A percentile compares a stretch with the other conserved stretches of the same genome.
phyloP scores from a whole-genome alignment of 306 rosid genomes.

The Prunus mira region DNA sequence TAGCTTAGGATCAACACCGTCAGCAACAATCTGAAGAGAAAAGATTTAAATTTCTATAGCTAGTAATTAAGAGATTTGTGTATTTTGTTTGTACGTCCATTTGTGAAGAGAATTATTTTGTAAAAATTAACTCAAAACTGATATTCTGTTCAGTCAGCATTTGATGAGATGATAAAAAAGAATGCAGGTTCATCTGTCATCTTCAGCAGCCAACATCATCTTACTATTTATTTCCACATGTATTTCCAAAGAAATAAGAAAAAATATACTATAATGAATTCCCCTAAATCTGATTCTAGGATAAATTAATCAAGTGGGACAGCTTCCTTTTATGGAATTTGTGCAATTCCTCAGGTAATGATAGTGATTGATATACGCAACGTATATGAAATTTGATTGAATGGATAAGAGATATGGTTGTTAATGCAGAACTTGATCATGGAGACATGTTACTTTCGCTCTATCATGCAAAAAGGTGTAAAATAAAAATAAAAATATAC shows the following conservation, averaged over 20 bases:
- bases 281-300: not conserved
- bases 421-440: slow-evolving; percentile 4
- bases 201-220: not conserved
- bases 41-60: not conserved
- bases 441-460: not conserved
- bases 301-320: not conserved
- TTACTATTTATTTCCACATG: not conserved
- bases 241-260: not conserved
- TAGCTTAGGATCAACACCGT: slow-evolving; percentile 57
- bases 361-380: not conserved
- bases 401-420: not conserved
- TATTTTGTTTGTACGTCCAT: not conserved
- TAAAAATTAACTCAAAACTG: not conserved
- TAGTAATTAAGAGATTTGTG: not conserved
- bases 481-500: not conserved
- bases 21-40: slow-evolving; percentile 49
- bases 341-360: not conserved
- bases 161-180: not conserved
- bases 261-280: not conserved
- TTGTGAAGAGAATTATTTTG: not conserved
- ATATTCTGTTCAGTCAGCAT: not conserved
- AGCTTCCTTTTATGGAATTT: not conserved
- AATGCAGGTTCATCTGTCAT: not conserved
- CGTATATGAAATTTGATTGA: not conserved
- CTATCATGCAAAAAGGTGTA: not conserved